Base-by-base conservation (phyloP, 306 rosid genomes). In the Vicia sativa region DNA sequence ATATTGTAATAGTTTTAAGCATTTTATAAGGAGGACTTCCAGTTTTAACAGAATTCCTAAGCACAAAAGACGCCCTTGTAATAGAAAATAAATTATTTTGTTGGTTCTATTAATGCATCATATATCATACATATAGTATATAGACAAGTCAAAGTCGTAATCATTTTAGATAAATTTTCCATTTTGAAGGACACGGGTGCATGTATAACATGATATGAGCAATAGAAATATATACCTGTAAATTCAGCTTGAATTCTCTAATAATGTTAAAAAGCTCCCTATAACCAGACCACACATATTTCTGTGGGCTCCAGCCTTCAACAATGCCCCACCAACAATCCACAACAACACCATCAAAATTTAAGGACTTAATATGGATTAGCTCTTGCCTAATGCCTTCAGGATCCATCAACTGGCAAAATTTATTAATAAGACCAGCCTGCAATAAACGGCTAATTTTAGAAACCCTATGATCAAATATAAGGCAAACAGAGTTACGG, bases 321-420 rank as follows among this genome's bases (percentile, higher is more conserved):
- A 88, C 81, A 58, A 93, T 88, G 26, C 99, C 97, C 99, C 99
- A 93, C 98, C 99, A 93, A 79, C 99, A 93, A 70, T 90, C 90
- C 68, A 93, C 89, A 50, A 83, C 72, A 59, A 93, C 82, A 45
- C 99, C 99, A 68, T 93, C 99, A 16, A 85, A 77, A 59, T 88
- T 81, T 66, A 90, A 75, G 57, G 99, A 83, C 78, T 88, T 84
- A 67, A 88, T 68, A 78, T 83, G 91, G 65, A 83, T 77, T 53
- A 93, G 82, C 86, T 90, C 96, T 81, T 80, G 89, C 67, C 86
- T 86, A 56, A 86, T 76, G 67, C 96, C 87, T 35, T 85, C 91
- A 53, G 95, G 95, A 81, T 90, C 95, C 78, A 90, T 80, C 86
- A 93, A 86, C 77, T 88, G 96, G 78, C 99, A 83, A 76, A 80